A percentile compares a stretch with the other conserved stretches of the same genome.
Evolutionary conservation across 768 basidiomycete genomes (phyloP).

Genomic region (Kwoniella heveanensis): DNA sequence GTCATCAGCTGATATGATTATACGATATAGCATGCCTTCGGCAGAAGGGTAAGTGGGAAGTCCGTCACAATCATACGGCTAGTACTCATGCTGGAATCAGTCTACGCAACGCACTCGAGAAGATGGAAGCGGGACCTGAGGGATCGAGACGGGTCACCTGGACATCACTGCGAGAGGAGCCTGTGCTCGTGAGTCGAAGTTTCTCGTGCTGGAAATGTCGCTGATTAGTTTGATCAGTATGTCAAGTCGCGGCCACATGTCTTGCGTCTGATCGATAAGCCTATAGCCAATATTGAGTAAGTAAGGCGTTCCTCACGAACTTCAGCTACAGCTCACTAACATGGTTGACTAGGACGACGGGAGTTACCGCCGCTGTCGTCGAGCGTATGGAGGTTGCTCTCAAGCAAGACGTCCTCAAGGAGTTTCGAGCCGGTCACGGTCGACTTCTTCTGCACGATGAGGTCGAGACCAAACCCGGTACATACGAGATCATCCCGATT

Average conservation of each 20-base stretch:
- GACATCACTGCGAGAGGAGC: slow-evolving; percentile 98
- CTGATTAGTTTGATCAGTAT: slow-evolving; percentile 31
- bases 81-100: slow-evolving; percentile 56
- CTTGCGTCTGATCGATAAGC: slow-evolving; percentile 79
- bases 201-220: neutral
- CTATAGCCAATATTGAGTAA: slow-evolving; percentile 92
- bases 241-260: slow-evolving; percentile 71
- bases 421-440: slow-evolving; percentile 70
- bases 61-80: slow-evolving; percentile 1
- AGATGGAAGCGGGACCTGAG: slow-evolving; percentile 78
- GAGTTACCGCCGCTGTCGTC: slow-evolving; percentile 84
- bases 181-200: slow-evolving; percentile 64
- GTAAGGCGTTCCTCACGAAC: slow-evolving; percentile 56
- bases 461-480: slow-evolving; percentile 86
- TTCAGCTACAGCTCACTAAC: slow-evolving; percentile 8
- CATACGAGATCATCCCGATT: slow-evolving; percentile 85
- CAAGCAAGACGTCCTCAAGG: slow-evolving; percentile 82
- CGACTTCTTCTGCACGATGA: slow-evolving; percentile 92
- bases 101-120: slow-evolving; percentile 71
- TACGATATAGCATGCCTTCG: slow-evolving; percentile 81
- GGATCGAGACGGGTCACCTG: slow-evolving; percentile 78
- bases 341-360: slow-evolving; percentile 70
- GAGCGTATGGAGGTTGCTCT: slow-evolving; percentile 87
- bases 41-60: slow-evolving; percentile 68
- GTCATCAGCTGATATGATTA: slow-evolving; percentile 13